Evolutionary conservation across 2,329 filamentous ascomycete genomes (phyloP).

Genomic region (Colletotrichum musae): DNA sequence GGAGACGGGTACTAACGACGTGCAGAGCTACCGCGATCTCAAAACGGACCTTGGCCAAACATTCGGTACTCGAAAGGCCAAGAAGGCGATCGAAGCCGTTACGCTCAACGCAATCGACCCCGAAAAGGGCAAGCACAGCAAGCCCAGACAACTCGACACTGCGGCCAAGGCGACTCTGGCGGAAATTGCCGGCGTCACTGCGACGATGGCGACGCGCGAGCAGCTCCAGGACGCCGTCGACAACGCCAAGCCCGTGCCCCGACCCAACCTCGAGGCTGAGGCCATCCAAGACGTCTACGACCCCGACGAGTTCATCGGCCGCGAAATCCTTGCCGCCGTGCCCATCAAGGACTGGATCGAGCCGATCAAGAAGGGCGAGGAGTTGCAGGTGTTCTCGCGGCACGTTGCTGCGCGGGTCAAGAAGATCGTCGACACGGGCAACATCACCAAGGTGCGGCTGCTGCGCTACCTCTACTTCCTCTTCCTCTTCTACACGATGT

Average conservation of each 20-base stretch:
- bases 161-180: conserved; percentile 73
- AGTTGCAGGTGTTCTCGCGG: conserved; percentile 70
- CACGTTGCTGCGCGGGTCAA: conserved; percentile 77
- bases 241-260: conserved; percentile 80
- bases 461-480: conserved; percentile 73
- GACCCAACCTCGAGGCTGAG: conserved; percentile 76
- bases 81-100: conserved; percentile 79
- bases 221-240: conserved; percentile 76
- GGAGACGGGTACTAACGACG: background rate
- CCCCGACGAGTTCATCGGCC: conserved; percentile 75
- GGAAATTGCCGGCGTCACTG: conserved; percentile 73
- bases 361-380: conserved; percentile 70
- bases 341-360: conserved; percentile 83
- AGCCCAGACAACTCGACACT: conserved; percentile 66
- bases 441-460: conserved; percentile 69
- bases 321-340: conserved; percentile 76
- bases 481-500: conserved; percentile 65
- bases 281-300: conserved; percentile 82
- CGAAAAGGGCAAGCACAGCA: conserved; percentile 49
- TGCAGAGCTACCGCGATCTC: conserved; percentile 71
- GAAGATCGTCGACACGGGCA: conserved; percentile 55
- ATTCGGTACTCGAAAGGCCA: conserved; percentile 89
- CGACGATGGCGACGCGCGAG: conserved; percentile 76
- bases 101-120: conserved; percentile 79
- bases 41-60: conserved; percentile 80